These are phyloP conservation scores for Parachaetomium inaequale DNA, from an alignment of 495 filamentous ascomycete species.

Conservation along the genomic window DNA sequence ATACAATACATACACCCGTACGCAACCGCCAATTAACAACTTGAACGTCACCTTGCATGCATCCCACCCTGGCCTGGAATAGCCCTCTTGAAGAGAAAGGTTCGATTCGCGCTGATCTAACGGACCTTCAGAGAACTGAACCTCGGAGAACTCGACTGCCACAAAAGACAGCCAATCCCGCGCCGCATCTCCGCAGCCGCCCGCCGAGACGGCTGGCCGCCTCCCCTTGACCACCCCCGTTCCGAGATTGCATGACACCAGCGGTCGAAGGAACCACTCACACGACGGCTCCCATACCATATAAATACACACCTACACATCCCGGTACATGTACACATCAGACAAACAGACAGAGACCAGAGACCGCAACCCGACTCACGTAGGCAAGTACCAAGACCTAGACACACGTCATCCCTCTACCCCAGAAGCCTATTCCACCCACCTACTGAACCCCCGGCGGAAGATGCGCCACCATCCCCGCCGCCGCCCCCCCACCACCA, in stretches of 20 bases:
- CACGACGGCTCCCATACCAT: constrained; percentile 1
- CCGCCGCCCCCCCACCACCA: constrained; percentile 20
- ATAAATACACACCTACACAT: neutral
- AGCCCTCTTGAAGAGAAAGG: no score
- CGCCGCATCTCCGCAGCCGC: constrained; percentile 8
- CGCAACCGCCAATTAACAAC: no score
- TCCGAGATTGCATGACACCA: neutral
- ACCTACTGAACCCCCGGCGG: constrained; percentile 7
- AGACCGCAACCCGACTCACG: no score
- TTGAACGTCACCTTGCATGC: no score
- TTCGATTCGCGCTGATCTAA: no score
- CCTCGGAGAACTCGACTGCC: neutral
- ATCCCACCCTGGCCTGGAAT: no score
- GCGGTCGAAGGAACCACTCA: neutral
- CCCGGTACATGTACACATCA: neutral
- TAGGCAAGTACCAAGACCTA: no score
- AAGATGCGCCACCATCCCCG: constrained; percentile 25
- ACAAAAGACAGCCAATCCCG: constrained; percentile 6
- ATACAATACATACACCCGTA: no score
- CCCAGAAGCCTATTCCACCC: neutral
- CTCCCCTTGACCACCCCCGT: neutral
- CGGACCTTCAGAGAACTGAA: no score
- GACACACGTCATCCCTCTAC: constrained; percentile 5
- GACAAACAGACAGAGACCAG: neutral
- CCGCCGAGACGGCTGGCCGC: constrained; percentile 15